Base-by-base conservation (phyloP, 1,284 basidiomycete genomes). In the Irpex sp. region DNA sequence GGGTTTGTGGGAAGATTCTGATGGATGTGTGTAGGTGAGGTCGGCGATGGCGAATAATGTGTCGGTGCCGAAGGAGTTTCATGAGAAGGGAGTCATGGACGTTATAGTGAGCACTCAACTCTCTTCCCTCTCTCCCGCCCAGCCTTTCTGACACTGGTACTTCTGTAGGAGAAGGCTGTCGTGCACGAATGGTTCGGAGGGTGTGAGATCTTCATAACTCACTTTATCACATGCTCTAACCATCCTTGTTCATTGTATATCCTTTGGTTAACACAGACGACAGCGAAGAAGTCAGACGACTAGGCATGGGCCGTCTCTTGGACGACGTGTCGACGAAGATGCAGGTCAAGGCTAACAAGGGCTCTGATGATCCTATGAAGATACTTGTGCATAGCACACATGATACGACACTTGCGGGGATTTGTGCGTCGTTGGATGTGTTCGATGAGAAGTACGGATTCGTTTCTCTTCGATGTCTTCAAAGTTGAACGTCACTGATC, bases 121-220 rank as follows among this genome's bases (percentile, higher is more conserved):
- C 14, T 48, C 42, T 10, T 19, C 16, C 53, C 45, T 16, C 21
- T 23, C 2, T 28, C 28, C 4, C 4, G 4, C 28, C 28, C 28
- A 28, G 4, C 2, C 10, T 28, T 2, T 4, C 48, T 62, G 10
- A 23, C 23, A 8, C 0, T 51, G 33, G 61, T 23, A 57, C 21
- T 63, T 49, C 64, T 54, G 52, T 56, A 91, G 85, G 91, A 93
- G 75, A 78, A 79, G 57, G 90, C 90, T 18, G 83, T 91, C 7
- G 82, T 88, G 33, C 82, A 80, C 56, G 91, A 94, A 73, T 93
- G 91, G 91, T 93, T 91, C 71, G 78, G 83, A 74, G 85, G 88
- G 74, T 80, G 78, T 82, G 65, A 75, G 77, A 67, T 37, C 33
- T 48, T 54, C 33, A 28, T 54, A 36, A 18, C 12, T 16, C 35